These are phyloP conservation scores for Amphicarpaea edgeworthii DNA, from an alignment of 306 rosid genomes.

Conservation along the genomic window DNA sequence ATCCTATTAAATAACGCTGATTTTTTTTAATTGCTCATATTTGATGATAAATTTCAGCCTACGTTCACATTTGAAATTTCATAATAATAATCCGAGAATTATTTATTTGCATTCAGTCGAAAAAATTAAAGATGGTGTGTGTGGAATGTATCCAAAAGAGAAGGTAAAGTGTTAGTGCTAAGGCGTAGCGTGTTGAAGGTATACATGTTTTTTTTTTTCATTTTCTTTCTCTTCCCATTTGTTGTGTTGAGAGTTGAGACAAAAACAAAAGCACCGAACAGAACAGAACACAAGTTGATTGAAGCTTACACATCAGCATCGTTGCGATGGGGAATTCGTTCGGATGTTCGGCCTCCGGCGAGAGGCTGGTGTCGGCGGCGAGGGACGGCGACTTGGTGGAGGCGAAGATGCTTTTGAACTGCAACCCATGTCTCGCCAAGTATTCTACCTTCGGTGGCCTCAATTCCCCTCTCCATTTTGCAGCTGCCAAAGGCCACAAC, in stretches of 20 bases:
- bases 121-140: not conserved
- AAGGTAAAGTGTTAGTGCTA: constrained; percentile 8
- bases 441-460: constrained; percentile 96
- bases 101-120: too few species aligned
- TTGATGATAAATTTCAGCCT: not conserved
- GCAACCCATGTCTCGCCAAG: constrained; percentile 85
- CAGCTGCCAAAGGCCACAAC: constrained; percentile 93
- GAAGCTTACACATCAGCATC: not conserved
- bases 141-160: not conserved
- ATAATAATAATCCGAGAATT: not conserved
- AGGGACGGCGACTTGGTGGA: constrained; percentile 97
- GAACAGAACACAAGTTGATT: not conserved
- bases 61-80: not conserved
- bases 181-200: not conserved
- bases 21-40: not conserved
- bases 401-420: constrained; percentile 90
- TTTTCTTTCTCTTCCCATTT: not conserved
- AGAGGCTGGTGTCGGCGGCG: constrained; percentile 97
- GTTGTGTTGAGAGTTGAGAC: not conserved
- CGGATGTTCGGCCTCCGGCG: constrained; percentile 99
- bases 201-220: not conserved
- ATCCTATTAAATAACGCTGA: not conserved
- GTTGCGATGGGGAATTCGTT: constrained; percentile 86
- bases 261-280: not conserved
- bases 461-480: constrained; percentile 96